Base-by-base conservation (phyloP, 306 rosid species). In the Casuarina equisetifolia region DNA sequence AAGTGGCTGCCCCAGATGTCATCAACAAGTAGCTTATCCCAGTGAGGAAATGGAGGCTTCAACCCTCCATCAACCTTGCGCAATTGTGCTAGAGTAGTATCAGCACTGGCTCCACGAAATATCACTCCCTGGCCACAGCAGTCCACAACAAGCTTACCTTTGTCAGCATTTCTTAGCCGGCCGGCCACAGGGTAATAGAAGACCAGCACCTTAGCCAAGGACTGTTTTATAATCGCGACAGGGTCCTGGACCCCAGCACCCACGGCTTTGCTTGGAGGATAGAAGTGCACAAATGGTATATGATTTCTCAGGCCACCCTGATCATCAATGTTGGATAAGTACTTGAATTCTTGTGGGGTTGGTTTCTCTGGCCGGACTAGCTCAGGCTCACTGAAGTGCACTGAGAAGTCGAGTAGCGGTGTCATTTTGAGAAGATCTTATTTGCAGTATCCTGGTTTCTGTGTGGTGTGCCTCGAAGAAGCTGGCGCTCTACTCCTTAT, bases 101-200 rank as follows among this genome's bases (percentile, higher is more conserved):
- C 69, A 15, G 78, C 83, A 39, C 8, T 50, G 70, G 69, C 83
- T 32, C 38, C 69, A 6, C 83, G 78, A 38, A 79, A 79, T 32
- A 53, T 67, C 78, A 79, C 78, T 12, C 78, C 83, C 51, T 66
- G 68, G 11, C 61, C 69, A 67, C 71, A 46, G 9, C 83, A 79
- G 35, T 79, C 83, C 54, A 79, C 83, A 5, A 66, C 74, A 44
- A 79, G 78, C 83, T 79, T 79, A n/a, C 74, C 78, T 12, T 79
- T 66, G 1, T 42, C 35, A 3, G 69, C 78, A 9, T 67, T 43
- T 8, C 78, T 1, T 17, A 79, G 78, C 66, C 74, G 48, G 20
- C 83, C 74, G 3, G 83, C 83, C 40, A 79, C 52, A 0, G 83
- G 83, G 66, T 73, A 73, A 51, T 73, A 79, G 74, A 63, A 39